Conservation (phyloP, 169 alveolate species). For the Babesia sp. region DNA sequence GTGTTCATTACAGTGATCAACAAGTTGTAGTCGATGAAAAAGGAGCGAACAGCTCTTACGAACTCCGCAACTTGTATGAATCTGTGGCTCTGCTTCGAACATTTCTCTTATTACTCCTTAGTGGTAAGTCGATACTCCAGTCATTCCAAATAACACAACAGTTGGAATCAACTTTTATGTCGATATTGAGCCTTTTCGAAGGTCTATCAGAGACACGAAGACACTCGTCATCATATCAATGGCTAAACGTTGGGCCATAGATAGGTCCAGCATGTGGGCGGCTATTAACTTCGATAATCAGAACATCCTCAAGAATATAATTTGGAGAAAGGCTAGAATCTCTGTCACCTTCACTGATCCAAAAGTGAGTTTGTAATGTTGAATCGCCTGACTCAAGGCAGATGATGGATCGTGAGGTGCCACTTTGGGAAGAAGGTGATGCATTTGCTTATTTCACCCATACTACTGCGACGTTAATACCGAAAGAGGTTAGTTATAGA, state of each 20-base stretch:
- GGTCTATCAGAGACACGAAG: slow-evolving; percentile 17
- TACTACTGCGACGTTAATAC: background rate
- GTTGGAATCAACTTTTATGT: slow-evolving; percentile 24
- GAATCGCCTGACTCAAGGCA: background rate
- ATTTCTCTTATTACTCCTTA: slow-evolving; percentile 8
- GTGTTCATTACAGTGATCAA: background rate
- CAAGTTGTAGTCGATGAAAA: slow-evolving; percentile 14
- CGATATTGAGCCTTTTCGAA: slow-evolving; percentile 20
- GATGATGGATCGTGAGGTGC: slow-evolving; percentile 30
- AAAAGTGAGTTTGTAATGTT: background rate
- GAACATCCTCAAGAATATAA: too few species aligned
- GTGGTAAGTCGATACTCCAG: background rate
- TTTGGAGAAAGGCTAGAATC: background rate
- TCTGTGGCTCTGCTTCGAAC: slow-evolving; percentile 7
- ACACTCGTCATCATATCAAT: slow-evolving; percentile 12
- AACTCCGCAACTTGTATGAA: slow-evolving; percentile 31
- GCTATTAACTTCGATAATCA: background rate
- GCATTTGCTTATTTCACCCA: slow-evolving; percentile 6
- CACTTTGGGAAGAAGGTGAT: background rate
- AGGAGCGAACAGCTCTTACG: slow-evolving; percentile 27
- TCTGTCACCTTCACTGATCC: slow-evolving; percentile 9
- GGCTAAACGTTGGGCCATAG: slow-evolving; percentile 1
- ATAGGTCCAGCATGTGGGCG: background rate
- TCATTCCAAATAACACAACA: background rate
- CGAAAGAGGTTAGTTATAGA: slow-evolving; percentile 5